These are phyloP conservation scores for Pyrus betulifolia DNA, from an alignment of 306 rosid species.

Conservation along the genomic window DNA sequence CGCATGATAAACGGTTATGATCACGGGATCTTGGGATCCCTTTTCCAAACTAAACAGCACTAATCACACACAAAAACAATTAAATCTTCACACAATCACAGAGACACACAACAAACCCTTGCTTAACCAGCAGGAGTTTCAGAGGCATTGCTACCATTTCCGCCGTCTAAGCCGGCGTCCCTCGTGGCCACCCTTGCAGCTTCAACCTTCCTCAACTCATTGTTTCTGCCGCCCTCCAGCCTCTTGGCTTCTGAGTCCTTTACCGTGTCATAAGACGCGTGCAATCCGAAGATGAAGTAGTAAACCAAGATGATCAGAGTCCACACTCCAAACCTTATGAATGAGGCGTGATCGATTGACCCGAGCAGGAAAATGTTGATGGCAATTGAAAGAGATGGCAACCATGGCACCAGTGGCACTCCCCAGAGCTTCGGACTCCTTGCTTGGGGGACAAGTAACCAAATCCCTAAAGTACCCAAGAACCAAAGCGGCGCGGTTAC, in stretches of 20 bases:
- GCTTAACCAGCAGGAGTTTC: neutral
- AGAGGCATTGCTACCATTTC: neutral
- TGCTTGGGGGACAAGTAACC: conserved; percentile 50
- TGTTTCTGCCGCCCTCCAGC: neutral
- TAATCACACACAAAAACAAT: neutral
- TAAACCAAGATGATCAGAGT: conserved; percentile 33
- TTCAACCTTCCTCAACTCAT: neutral
- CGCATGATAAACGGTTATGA: too few species aligned
- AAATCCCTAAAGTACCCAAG: conserved; percentile 33
- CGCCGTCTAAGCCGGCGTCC: neutral
- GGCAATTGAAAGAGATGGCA: conserved; percentile 61
- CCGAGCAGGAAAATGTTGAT: conserved; percentile 75
- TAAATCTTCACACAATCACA: neutral
- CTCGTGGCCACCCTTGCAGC: neutral
- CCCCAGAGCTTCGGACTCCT: conserved; percentile 66
- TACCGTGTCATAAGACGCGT: conserved; percentile 57
- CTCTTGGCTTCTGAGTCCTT: conserved; percentile 14
- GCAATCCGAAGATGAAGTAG: conserved; percentile 53
- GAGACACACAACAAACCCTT: neutral
- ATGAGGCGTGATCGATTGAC: conserved; percentile 55
- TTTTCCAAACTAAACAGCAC: neutral
- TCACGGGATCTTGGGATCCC: too few species aligned
- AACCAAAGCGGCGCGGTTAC: conserved; percentile 47
- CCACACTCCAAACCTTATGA: conserved; percentile 48
- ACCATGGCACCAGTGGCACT: conserved; percentile 69